A percentile compares a stretch with the other conserved stretches of the same genome.
phyloP scores from a whole-genome alignment of 2,329 filamentous ascomycete genomes.

The Eutypa lata region DNA sequence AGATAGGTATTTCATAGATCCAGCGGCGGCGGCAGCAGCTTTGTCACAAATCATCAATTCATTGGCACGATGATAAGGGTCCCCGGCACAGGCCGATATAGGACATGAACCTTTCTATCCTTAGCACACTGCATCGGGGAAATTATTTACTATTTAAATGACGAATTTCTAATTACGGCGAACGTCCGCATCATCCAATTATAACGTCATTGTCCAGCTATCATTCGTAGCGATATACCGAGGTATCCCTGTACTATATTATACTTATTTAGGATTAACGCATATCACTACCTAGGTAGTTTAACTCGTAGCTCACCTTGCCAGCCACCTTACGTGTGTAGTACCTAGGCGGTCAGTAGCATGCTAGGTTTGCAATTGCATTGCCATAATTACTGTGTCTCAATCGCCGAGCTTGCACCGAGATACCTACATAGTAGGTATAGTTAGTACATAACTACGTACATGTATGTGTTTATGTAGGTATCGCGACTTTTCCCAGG shows the following conservation, averaged over 20 bases:
- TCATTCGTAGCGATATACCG: background rate
- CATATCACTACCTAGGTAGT: background rate
- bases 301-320: background rate
- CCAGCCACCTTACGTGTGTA: background rate
- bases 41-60: too few relatives aligned
- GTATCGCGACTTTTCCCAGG: too few relatives aligned
- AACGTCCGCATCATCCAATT: background rate
- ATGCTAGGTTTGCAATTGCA: background rate
- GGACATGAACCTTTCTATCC: too few relatives aligned
- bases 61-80: too few relatives aligned
- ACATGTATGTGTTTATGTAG: too few relatives aligned
- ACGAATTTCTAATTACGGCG: background rate
- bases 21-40: too few relatives aligned
- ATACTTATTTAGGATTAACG: background rate
- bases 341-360: background rate
- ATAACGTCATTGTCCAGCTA: background rate
- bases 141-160: background rate
- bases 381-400: background rate
- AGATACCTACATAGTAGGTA: background rate
- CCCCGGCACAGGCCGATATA: too few relatives aligned
- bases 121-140: background rate
- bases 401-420: background rate
- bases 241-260: background rate
- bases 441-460: too few relatives aligned
- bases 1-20: background rate